Conservation (phyloP, 2,329 filamentous ascomycete species). For the Fusarium tjaetaba region DNA sequence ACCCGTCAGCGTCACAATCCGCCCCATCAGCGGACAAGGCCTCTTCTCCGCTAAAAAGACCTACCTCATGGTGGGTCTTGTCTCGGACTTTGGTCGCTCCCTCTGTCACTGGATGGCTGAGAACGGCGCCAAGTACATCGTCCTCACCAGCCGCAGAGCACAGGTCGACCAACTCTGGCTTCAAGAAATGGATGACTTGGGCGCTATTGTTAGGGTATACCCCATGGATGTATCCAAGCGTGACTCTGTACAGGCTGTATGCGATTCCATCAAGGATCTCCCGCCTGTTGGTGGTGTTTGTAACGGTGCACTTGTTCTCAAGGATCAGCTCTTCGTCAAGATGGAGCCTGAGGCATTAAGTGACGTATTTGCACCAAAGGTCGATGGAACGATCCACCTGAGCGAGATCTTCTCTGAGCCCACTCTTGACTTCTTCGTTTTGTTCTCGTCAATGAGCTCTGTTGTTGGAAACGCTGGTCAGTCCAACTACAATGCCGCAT, state of each 20-base stretch:
- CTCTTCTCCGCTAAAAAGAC: background rate
- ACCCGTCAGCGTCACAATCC: background rate
- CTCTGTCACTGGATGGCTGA: background rate
- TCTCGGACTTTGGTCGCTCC: conserved; percentile 1
- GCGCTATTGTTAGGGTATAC: background rate
- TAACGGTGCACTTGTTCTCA: conserved; percentile 1
- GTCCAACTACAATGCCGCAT: background rate
- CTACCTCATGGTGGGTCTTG: conserved; percentile 3
- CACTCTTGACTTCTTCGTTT: background rate
- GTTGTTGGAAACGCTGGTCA: background rate
- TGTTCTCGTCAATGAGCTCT: background rate
- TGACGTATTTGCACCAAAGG: conserved; percentile 1
- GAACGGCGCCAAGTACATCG: background rate
- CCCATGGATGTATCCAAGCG: conserved; percentile 6
- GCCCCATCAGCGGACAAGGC: background rate
- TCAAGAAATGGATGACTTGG: background rate
- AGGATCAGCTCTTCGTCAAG: background rate
- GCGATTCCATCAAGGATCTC: background rate
- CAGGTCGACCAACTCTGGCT: background rate
- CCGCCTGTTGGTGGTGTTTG: background rate
- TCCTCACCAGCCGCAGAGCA: background rate
- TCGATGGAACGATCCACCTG: background rate
- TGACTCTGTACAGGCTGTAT: background rate
- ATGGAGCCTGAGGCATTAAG: background rate
- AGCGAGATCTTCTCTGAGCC: background rate